Base-by-base conservation (phyloP, 169 alveolate genomes). In the Amoebophrya sp. region DNA sequence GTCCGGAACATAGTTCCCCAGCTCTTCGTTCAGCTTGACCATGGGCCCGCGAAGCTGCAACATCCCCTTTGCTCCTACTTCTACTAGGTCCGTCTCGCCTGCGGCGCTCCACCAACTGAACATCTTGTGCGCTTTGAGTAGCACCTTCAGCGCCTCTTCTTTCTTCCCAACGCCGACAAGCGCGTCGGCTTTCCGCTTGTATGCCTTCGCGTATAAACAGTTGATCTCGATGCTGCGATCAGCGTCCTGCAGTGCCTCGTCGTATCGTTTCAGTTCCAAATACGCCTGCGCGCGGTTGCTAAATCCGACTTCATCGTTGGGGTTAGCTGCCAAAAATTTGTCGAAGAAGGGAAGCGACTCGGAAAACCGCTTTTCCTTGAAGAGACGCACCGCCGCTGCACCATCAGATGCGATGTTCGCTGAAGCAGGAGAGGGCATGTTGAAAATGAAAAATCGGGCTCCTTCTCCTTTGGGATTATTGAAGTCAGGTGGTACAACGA, bases 231-330 rank as follows among this genome's bases (percentile, higher is more conserved):
- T 25, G n/a, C 83, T 10, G 12, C 25, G 83, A 0, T 55, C 83
- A 0, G 83, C 83, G 25, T 55, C 83, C 33, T 55, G 12, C 38
- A 55, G 18, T 0, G 83, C 83, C n/a, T 25, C 83, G 18, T 55
- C 83, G 25, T 10, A 55, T 25, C 25, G 12, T 25, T 55, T 7
- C 83, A 55, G 12, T 7, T 55, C 83, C 12, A 55, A 23, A 33
- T 55, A 33, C 83, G 25, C 83, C n/a, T 55, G 83, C 83, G 83
- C 83, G 3, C 83, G 83, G 32, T 55, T 55, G 83, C 83, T 23
- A 33, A 10, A 55, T 10, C 83, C 83, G 32, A 55, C n/a, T 33
- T 55, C 25, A 33, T 55, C 83, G 25, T 55, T 55, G 18, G 83
- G 33, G n/a, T 14, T 23, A 0, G 12, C n/a, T 25, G 12, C 38